These are phyloP conservation scores for Aspergillus cejpii DNA, from an alignment of 2,329 filamentous ascomycete genomes.

Conservation along the genomic window DNA sequence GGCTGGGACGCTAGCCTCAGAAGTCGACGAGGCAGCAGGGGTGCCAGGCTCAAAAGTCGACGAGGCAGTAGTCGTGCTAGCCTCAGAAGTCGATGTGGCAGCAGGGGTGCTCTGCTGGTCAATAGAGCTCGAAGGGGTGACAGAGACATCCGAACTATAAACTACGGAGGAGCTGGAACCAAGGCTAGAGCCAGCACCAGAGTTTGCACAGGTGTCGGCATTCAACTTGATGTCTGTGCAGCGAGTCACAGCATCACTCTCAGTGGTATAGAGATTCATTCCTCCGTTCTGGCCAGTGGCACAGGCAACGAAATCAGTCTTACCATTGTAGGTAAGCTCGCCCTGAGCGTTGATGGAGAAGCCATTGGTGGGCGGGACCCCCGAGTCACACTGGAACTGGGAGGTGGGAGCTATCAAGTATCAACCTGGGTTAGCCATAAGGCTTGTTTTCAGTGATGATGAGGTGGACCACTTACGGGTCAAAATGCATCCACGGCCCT, in stretches of 20 bases:
- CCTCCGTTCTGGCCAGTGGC: constrained; percentile 43
- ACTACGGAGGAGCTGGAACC: constrained; percentile 6
- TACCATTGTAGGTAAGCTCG: constrained; percentile 47
- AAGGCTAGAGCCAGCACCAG: constrained; percentile 15
- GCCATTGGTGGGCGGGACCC: constrained; percentile 47
- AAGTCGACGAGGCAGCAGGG: no score
- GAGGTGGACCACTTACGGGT: constrained; percentile 44
- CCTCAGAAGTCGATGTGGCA: constrained; percentile 3
- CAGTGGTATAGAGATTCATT: constrained; percentile 40
- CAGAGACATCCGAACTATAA: constrained; percentile 1
- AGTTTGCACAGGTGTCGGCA: constrained; percentile 34
- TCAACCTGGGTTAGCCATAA: no score
- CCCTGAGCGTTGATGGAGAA: constrained; percentile 53
- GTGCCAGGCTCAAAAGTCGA: no score
- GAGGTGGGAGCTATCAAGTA: constrained; percentile 45
- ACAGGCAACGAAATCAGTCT: constrained; percentile 54
- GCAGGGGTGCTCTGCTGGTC: constrained; percentile 6
- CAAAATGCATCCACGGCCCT: constrained; percentile 56
- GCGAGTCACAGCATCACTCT: constrained; percentile 26
- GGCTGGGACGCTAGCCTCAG: constrained; percentile 5
- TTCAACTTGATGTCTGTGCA: constrained; percentile 31
- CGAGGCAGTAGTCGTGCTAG: no score
- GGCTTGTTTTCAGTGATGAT: no score
- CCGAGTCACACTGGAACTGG: constrained; percentile 57
- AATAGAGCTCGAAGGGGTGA: constrained; percentile 1